Percentiles rank a stretch among this genome's conserved stretches.
phyloP scores from a whole-genome alignment of 176 grass and related monocot genomes.

The Hyparrhenia diplandra region DNA sequence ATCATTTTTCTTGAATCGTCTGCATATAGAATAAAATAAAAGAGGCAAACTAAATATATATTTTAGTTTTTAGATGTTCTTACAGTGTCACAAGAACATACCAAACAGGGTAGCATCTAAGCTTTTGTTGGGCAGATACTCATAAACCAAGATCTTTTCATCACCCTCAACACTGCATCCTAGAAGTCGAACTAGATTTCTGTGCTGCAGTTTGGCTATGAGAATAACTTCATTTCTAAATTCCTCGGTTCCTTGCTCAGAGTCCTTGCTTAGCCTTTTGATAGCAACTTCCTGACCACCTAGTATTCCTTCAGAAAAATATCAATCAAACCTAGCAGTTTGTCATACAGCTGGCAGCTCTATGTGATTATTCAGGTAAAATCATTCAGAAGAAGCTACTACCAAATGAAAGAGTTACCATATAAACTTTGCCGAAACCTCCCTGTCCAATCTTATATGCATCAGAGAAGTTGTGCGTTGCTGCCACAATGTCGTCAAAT shows the following conservation, averaged over 20 bases:
- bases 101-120: neutral
- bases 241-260: neutral
- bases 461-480: slow-evolving; percentile 29
- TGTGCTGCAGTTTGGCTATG: neutral
- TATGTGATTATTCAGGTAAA: too few species aligned
- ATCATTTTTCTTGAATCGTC: neutral
- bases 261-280: neutral
- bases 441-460: slow-evolving; percentile 27
- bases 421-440: slow-evolving; percentile 37
- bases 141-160: neutral
- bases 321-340: too few species aligned
- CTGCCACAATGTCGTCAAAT: neutral
- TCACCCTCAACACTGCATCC: neutral
- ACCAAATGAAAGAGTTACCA: slow-evolving; percentile 3
- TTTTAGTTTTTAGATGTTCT: neutral
- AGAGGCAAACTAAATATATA: neutral
- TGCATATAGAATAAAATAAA: neutral
- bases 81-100: neutral
- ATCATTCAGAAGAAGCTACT: neutral
- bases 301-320: neutral
- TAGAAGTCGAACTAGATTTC: neutral
- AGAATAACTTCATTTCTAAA: slow-evolving; percentile 1
- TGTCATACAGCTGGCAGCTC: too few species aligned
- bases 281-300: neutral
- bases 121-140: neutral